phyloP scores from a whole-genome alignment of 176 grass and related monocot species.

The Zoysia japonica region DNA sequence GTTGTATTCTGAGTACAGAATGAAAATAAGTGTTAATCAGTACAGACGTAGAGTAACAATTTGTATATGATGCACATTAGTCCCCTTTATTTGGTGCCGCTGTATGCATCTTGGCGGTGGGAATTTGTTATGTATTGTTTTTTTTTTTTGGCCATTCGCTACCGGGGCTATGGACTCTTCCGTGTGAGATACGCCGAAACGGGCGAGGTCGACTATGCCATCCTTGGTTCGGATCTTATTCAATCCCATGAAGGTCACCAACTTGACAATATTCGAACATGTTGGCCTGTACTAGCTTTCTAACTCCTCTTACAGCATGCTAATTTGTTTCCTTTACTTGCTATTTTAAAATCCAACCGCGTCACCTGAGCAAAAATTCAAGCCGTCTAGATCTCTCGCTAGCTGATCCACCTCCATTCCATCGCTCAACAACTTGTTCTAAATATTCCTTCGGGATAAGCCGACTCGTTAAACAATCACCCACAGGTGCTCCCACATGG shows the following conservation, averaged over 20 bases:
- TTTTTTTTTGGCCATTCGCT: background rate
- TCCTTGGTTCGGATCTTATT: slow-evolving; percentile 8
- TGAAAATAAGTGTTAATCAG: background rate
- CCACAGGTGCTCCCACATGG: background rate
- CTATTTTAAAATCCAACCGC: background rate
- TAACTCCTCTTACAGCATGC: no score
- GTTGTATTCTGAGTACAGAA: background rate
- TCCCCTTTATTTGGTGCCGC: background rate
- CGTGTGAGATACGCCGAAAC: slow-evolving; percentile 17
- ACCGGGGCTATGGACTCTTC: background rate
- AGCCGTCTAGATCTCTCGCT: background rate
- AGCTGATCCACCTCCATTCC: background rate
- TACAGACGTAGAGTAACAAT: background rate
- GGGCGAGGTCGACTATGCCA: background rate
- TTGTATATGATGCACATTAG: background rate
- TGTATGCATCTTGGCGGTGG: background rate
- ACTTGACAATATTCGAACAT: background rate
- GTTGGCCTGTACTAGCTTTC: slow-evolving; percentile 11
- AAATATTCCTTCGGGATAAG: slow-evolving; percentile 22
- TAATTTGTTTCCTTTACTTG: background rate
- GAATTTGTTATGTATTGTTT: background rate
- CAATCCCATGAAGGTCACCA: slow-evolving; percentile 12
- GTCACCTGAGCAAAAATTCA: no score
- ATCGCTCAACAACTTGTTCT: background rate
- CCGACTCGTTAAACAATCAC: background rate